Conservation (phyloP, 164 flowering plant genomes). For the Magnolia officinalis region DNA sequence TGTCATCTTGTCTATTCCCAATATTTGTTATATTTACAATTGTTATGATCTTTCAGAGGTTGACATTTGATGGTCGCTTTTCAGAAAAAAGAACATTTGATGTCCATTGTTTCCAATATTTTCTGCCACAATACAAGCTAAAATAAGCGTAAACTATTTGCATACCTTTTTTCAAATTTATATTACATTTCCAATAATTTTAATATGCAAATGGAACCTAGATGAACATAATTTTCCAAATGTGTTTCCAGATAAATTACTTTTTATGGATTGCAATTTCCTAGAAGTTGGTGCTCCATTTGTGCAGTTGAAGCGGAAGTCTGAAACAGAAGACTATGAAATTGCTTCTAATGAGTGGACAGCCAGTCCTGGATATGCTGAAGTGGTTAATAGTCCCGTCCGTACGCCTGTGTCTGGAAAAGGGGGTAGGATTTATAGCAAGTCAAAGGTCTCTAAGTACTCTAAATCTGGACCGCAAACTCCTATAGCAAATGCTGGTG, state of each 20-base stretch:
- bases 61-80: neutral
- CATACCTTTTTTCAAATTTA: neutral
- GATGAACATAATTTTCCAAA: neutral
- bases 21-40: too few species aligned
- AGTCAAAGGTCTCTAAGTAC: conserved; percentile 45
- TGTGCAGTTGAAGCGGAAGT: conserved; percentile 55
- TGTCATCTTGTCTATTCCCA: too few species aligned
- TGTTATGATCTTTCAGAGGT: too few species aligned
- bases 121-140: neutral
- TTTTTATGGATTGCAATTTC: neutral
- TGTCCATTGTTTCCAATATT: neutral
- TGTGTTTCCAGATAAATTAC: neutral
- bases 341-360: conserved; percentile 37
- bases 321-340: conserved; percentile 38
- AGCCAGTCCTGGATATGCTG: conserved; percentile 26
- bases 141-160: too few species aligned
- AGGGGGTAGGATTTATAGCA: conserved; percentile 47
- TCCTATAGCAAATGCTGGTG: conserved; percentile 65
- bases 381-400: conserved; percentile 30
- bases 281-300: conserved; percentile 2
- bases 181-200: neutral
- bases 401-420: conserved; percentile 47
- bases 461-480: conserved; percentile 52
- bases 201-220: neutral
- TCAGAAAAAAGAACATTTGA: neutral